Conservation (phyloP, 1,284 basidiomycete genomes). For the Quambalaria eucalypti region DNA sequence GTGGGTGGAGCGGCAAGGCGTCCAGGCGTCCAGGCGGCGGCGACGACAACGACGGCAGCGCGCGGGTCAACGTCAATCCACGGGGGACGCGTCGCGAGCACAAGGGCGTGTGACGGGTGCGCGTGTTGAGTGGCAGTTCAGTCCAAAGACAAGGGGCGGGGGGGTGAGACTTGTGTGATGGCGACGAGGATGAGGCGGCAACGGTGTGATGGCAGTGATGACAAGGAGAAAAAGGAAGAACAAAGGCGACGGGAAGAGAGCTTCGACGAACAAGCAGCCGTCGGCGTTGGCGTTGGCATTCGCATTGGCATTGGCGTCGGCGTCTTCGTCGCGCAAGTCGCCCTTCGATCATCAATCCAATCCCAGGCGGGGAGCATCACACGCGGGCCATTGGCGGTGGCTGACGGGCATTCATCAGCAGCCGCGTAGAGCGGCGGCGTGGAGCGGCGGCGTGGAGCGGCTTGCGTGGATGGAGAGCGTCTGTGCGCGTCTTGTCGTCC, state of each 20-base stretch:
- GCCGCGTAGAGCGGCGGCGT: too few relatives aligned
- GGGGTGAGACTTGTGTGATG: not conserved
- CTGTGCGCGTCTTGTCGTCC: too few relatives aligned
- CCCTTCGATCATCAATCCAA: too few relatives aligned
- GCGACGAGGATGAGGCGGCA: not conserved
- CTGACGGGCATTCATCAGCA: too few relatives aligned
- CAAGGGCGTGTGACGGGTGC: not conserved
- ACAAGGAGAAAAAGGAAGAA: not conserved
- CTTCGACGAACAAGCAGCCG: not conserved
- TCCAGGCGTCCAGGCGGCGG: not conserved
- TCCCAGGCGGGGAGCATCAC: too few relatives aligned
- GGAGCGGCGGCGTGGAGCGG: too few relatives aligned
- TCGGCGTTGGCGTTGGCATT: not conserved
- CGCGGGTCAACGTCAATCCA: not conserved
- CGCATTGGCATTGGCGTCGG: not conserved
- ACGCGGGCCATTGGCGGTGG: too few relatives aligned
- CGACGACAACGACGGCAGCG: not conserved
- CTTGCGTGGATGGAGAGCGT: too few relatives aligned
- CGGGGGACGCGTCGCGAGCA: not conserved
- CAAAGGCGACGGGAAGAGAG: not conserved
- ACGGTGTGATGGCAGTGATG: too few relatives aligned
- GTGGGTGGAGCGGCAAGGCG: too few relatives aligned
- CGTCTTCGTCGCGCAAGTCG: not conserved
- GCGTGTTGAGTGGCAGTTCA: too few relatives aligned
- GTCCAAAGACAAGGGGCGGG: not conserved